Evolutionary conservation across 495 filamentous ascomycete genomes (phyloP), one percentile per base, ranked within the genome.

Genomic region (Neohortaea acidophila): DNA sequence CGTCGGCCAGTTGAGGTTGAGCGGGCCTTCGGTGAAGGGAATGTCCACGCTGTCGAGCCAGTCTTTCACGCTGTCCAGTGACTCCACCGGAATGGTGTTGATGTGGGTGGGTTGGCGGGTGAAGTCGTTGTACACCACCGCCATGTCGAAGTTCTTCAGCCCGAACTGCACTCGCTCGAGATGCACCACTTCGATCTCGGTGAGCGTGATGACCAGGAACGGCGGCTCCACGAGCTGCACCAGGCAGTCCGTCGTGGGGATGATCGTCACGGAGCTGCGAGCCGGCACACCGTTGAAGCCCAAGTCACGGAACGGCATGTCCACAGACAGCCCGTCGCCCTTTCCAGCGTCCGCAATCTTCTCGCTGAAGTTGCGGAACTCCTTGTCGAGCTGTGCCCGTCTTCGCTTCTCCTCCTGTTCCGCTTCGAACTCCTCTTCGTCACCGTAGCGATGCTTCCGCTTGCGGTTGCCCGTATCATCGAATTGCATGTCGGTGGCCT

Each of bases 391-490:
- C 21, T 79, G 77, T n/a, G 84, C 84, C 22, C 89, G 67, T 18
- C 86, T 75, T 45, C 87, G 71, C 52, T 91, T 74, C 56, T 99
- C 91, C 57, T 99, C 87, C 59, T 99, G 91, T 53, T 99, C 91
- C 19, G 84, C 82, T 56, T 96, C 91, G 44, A 96, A 96, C 55
- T 99, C 91, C 52, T 99, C 91, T 56, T 99, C 91, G 47, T 99
- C 91, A 27, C 89, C 91, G 56, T 91, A 96, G n/a, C 86, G 77
- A 55, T 94, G 89, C 62, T 93, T 93, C 34, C 91, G 79, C 61
- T 94, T 94, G 31, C 91, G 72, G 56, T 94, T 96, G 43, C 91
- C 91, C 23, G 91, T 99, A 62, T 99, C 91, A 55, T 99, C 91
- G 50, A 99, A 96, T 53, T 89, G 82, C 62, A 96, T 94, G 48